Evolutionary conservation across 2,329 filamentous ascomycete genomes (phyloP), one percentile per base, ranked within the genome.

Genomic region (Aspergillus sp.): DNA sequence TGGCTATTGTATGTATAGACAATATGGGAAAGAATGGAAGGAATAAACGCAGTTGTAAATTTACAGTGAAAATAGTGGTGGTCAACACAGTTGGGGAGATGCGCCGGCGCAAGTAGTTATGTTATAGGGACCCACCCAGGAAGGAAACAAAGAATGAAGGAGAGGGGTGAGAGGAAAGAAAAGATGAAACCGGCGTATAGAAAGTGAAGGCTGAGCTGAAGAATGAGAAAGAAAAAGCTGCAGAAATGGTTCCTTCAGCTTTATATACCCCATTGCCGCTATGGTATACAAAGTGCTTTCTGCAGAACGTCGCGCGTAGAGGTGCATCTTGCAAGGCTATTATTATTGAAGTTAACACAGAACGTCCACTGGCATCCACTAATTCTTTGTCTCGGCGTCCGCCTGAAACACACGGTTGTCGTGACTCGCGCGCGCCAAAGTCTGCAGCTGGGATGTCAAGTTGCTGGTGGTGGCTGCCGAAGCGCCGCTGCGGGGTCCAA

Each of bases 31-130:
- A n/a, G 13, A 36, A 36, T 22, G 26, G 41, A 43, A 18, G 22
- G 18, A 44, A 36, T n/a, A 41, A 17, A 17, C 26, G 50, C 38
- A 48, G 45, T 47, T 51, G 12, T 50, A 38, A 15, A 48, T 26
- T 47, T 34, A 42, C 48, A 55, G 51, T 41, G 17, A 22, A n/a
- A 34, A 22, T 7, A 13, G 32, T 34, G 32, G 32, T 34, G 4
- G 32, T 12, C 8, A 34, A 34, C 32, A 24, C 15, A 12, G 30
- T 36, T 44, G 17, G 22, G 30, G 47, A 43, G 30, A 26, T 58
- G 60, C 60, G 60, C 60, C 56, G 49, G 61, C 61, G 59, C 61
- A 58, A n/a, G 47, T 52, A 51, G 50, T 39, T 57, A 50, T 43
- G 50, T 39, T 57, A 50, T 43, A 54, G 24, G 24, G 41, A 20